Conservation (phyloP, 192 early-diverging fungal species). For the Phycomyces nitens region DNA sequence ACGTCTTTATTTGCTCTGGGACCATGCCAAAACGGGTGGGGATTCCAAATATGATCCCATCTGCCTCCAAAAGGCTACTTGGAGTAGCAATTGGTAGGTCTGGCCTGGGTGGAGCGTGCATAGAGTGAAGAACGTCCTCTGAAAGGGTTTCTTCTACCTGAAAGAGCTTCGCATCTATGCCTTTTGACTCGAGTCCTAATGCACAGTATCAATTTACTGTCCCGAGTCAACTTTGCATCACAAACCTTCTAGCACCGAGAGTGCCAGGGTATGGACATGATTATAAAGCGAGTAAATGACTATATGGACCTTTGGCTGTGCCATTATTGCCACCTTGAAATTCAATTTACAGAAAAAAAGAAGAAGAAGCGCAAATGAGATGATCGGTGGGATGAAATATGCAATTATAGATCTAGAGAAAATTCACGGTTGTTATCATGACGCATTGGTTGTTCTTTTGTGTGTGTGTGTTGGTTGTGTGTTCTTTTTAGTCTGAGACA, state of each 20-base stretch:
- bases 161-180: slow-evolving; percentile 33
- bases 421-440: no score
- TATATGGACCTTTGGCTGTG: slow-evolving; percentile 47
- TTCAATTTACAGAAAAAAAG: slow-evolving; percentile 8
- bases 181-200: slow-evolving; percentile 54
- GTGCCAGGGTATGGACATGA: slow-evolving; percentile 69
- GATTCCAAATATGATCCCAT: slow-evolving; percentile 58
- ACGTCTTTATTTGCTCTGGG: slow-evolving; percentile 76
- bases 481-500: no score
- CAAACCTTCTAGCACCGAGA: slow-evolving; percentile 57
- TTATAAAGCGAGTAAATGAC: slow-evolving; percentile 67
- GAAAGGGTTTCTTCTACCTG: slow-evolving; percentile 62
- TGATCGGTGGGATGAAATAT: background rate
- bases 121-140: slow-evolving; percentile 48
- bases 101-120: slow-evolving; percentile 48
- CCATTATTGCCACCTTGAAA: background rate
- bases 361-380: background rate
- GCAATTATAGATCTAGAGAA: background rate
- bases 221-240: no score
- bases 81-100: slow-evolving; percentile 43
- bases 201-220: no score
- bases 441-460: no score
- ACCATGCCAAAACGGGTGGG: slow-evolving; percentile 65
- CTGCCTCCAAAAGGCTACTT: slow-evolving; percentile 38
- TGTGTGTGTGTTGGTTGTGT: no score